Conservation (phyloP, 192 early-diverging fungal genomes). For the Chytriomyces hyalinus region DNA sequence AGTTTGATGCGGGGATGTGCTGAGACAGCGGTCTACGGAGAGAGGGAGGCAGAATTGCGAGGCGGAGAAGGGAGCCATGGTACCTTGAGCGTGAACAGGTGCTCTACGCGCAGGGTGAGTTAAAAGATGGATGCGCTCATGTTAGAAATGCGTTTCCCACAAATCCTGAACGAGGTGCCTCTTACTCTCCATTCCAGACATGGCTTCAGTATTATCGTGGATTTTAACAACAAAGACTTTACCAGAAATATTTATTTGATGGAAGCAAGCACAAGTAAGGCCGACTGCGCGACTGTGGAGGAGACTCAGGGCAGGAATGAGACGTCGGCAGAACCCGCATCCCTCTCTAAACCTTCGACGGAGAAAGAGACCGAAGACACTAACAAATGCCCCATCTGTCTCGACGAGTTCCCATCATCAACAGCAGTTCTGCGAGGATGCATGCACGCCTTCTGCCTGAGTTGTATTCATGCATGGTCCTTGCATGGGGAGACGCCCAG, state of each 20-base stretch:
- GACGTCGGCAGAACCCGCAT: not conserved
- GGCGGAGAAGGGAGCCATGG: not conserved
- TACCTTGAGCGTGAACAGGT: constrained; percentile 52
- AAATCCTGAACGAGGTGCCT: not conserved
- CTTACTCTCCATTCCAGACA: constrained; percentile 29
- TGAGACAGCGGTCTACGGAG: not conserved
- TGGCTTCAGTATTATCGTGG: not conserved
- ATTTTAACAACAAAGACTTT: not conserved
- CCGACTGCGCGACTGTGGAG: too few species aligned
- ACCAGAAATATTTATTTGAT: too few species aligned
- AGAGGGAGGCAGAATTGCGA: not conserved
- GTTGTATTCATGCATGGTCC: constrained; percentile 47
- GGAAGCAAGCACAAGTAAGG: too few species aligned
- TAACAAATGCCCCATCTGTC: constrained; percentile 40
- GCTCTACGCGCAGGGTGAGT: constrained; percentile 33
- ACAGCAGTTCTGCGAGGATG: constrained; percentile 26
- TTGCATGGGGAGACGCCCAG: not conserved
- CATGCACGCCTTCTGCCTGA: constrained; percentile 50
- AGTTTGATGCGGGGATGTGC: not conserved
- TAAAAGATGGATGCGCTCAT: not conserved
- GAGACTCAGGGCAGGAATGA: too few species aligned
- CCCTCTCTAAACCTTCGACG: not conserved
- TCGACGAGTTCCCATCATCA: constrained; percentile 18
- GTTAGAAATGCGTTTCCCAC: not conserved
- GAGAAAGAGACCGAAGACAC: not conserved